Evolutionary conservation across 2,329 filamentous ascomycete genomes (phyloP), one percentile per base, ranked within the genome.

Genomic region (Talaromyces marneffei): DNA sequence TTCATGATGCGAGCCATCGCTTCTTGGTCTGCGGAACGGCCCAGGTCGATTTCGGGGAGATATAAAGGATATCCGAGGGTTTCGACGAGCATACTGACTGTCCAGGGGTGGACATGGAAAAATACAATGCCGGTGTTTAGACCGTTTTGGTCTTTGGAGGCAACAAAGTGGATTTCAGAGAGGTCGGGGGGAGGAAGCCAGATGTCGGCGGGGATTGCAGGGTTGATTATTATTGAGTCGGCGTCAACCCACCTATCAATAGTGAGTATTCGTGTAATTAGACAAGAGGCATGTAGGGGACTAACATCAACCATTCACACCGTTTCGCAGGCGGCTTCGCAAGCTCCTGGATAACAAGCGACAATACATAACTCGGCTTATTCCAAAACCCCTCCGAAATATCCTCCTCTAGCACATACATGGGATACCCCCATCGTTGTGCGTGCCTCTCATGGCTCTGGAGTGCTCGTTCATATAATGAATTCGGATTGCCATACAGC

Each of bases 241-340:
- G 67, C 70, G 60, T 74, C 72, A 25, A 71, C 65, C 69, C 71
- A 74, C 65, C 70, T 73, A 9, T 23, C n/a, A 14, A 14, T 25
- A 1, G 8, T 48, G 50, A 39, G 42, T 2, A 18, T 50, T 12
- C n/a, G n/a, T 5, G 46, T 18, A 50, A 10, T 29, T 33, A 4
- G 8, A 16, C 3, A 3, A 33, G 10, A 20, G 2, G 10, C n/a
- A 27, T 3, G 10, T 48, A 27, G 20, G 18, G n/a, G 4, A 65
- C 69, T 42, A 62, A 74, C 71, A 75, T 71, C 35, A 76, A 64
- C 74, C 74, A 76, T 58, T 76, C 69, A 14, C 72, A 59, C 35
- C 74, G 66, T 52, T 73, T 64, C 7, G 59, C 64, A 10, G 64
- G 60, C 5, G 71, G 69, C 61, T 74, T 73, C 14, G 66, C 68